Evolutionary conservation across 2,329 filamentous ascomycete species (phyloP).

Genomic region (Macroventuria anomochaeta): DNA sequence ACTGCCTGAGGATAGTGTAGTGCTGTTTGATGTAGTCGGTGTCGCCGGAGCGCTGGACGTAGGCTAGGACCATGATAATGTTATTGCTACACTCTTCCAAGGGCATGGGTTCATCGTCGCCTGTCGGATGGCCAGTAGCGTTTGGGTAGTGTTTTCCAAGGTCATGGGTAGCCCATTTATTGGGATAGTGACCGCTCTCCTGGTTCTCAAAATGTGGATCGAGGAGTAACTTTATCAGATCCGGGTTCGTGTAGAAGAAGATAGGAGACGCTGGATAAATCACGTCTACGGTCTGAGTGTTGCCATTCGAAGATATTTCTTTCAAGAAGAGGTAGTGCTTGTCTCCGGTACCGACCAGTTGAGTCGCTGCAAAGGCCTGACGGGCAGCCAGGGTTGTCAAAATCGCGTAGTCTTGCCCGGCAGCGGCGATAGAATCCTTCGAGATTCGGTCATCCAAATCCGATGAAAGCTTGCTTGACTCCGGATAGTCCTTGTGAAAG

Average conservation of each 20-base stretch:
- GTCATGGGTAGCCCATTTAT: slow-evolving; percentile 80
- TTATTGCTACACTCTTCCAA: slow-evolving; percentile 82
- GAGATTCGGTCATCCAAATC: slow-evolving; percentile 77
- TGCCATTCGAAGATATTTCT: slow-evolving; percentile 84
- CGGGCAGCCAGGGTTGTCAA: slow-evolving; percentile 79
- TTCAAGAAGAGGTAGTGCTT: slow-evolving; percentile 80
- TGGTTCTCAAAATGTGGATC: slow-evolving; percentile 83
- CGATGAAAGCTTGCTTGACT: slow-evolving; percentile 66
- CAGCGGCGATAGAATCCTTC: slow-evolving; percentile 73
- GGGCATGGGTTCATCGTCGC: slow-evolving; percentile 76
- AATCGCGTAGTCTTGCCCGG: slow-evolving; percentile 76
- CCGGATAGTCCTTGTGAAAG: slow-evolving; percentile 76
- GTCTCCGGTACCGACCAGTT: slow-evolving; percentile 73
- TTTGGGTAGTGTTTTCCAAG: slow-evolving; percentile 76
- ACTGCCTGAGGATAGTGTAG: slow-evolving; percentile 76
- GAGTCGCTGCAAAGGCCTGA: slow-evolving; percentile 79
- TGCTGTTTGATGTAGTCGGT: slow-evolving; percentile 63
- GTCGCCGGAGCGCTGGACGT: slow-evolving; percentile 74
- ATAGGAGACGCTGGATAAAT: slow-evolving; percentile 87
- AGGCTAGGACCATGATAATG: slow-evolving; percentile 79
- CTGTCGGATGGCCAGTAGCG: slow-evolving; percentile 73
- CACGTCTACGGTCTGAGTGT: slow-evolving; percentile 84
- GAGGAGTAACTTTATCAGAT: slow-evolving; percentile 78
- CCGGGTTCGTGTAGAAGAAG: slow-evolving; percentile 83
- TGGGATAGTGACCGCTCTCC: slow-evolving; percentile 81